Evolutionary conservation across 345 rosid genomes (phyloP), one percentile per base, ranked within the genome.

Genomic region (Nephelium lappaceum): DNA sequence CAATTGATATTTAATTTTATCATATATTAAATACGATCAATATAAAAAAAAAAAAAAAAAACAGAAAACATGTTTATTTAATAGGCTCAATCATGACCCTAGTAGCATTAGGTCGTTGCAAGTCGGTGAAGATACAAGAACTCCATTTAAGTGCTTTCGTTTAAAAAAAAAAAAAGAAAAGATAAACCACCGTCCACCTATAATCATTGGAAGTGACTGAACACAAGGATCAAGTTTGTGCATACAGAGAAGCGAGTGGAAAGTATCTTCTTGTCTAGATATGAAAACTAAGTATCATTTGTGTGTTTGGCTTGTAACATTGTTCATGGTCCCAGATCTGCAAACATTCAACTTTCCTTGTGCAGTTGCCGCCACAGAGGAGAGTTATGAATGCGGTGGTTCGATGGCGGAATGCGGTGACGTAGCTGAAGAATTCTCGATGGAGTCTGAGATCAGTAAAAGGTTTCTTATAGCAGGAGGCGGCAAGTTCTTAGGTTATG

Each of bases 361-460:
- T 0, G 58, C 25, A 45, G 66, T 16, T 19, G 31, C 58, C 14
- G 80, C 65, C 45, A 24, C 67, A 19, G 24, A 71, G 21, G 38
- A 16, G 61, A 71, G 72, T 12, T 7, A 39, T 43, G 41, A 63
- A 14, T 66, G 78, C 51, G 38, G 42, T 41, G 78, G 75, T 42
- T 67, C 80, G 1, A 72, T 53, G 71, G 78, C 10, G 15, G 78
- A 79, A 41, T 42, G 63, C 23, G 69, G 65, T 21, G 76, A 67
- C 21, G 47, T 67, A 21, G 79, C 18, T 11, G 81, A 77, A 18
- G 73, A 80, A 62, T 23, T 69, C 16, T 55, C 41, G 42, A 70
- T 78, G 78, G 81, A 75, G 21, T 67, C 75, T 0, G 78, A 72
- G 61, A 60, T 72, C 23, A 62, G 63, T n/a, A 21, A 51, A 61